Percentiles rank a stretch among this genome's conserved stretches.
phyloP scores from a whole-genome alignment of 352 stramenopile species.

The Thalassiosira livingstoniorum region DNA sequence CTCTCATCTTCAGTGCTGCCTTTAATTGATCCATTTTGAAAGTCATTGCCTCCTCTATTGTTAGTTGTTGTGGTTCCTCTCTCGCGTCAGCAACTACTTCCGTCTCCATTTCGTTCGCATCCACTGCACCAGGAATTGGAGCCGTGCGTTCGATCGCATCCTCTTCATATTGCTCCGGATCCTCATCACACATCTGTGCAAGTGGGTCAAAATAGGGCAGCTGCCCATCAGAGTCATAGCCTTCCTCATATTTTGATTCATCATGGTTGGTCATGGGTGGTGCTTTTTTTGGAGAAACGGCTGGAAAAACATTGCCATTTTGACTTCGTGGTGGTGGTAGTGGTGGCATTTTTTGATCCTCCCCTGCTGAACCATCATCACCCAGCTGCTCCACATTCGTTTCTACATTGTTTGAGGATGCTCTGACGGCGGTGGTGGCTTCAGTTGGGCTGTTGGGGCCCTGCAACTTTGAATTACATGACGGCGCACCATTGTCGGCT shows the following conservation, averaged over 20 bases:
- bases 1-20: constrained; percentile 17
- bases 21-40: constrained; percentile 1
- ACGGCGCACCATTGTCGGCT: too few species aligned
- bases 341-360: too few species aligned
- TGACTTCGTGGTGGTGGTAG: too few species aligned
- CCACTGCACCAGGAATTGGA: neutral
- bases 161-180: neutral
- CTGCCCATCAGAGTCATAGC: neutral
- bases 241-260: neutral
- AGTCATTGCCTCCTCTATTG: neutral
- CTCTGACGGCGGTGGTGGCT: too few species aligned
- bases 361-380: too few species aligned
- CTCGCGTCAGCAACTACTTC: neutral
- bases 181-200: neutral
- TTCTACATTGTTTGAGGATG: too few species aligned
- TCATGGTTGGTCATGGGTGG: neutral
- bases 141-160: neutral
- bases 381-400: too few species aligned
- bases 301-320: too few species aligned
- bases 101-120: neutral
- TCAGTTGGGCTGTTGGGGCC: too few species aligned
- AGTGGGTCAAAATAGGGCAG: neutral
- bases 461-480: too few species aligned
- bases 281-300: constrained; percentile 2
- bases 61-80: neutral